Evolutionary conservation across 73 alveolate species (phyloP).

Genomic region (Paramecium sexaurelia): DNA sequence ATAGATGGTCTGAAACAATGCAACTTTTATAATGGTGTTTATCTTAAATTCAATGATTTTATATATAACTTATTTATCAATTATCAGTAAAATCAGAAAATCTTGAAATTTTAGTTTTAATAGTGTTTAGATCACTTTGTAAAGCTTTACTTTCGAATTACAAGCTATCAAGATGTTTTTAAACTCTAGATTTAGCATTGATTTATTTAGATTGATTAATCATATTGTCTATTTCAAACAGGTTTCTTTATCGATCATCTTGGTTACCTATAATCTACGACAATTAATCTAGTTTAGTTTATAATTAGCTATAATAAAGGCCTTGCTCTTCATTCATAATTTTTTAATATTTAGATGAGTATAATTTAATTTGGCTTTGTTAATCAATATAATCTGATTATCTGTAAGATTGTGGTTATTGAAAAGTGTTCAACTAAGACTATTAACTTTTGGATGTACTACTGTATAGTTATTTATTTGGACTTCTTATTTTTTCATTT

Average conservation of each 20-base stretch:
- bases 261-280: not conserved
- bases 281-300: conserved; percentile 27
- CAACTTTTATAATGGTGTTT: not conserved
- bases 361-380: conserved; percentile 12
- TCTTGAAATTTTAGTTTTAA: conserved; percentile 22
- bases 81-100: conserved; percentile 47
- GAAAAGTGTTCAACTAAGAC: not conserved
- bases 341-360: not conserved
- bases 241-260: not conserved
- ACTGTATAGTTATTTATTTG: not conserved
- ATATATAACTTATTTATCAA: not conserved
- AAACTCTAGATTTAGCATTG: not conserved
- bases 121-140: not conserved
- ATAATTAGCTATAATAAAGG: conserved; percentile 2
- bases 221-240: conserved; percentile 23
- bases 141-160: not conserved
- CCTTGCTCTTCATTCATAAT: conserved; percentile 22
- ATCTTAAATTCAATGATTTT: not conserved
- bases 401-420: not conserved
- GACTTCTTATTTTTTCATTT: not conserved
- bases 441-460: not conserved
- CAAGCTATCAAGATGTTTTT: not conserved
- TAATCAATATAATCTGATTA: not conserved
- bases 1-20: conserved; percentile 67
- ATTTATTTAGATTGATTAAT: not conserved